Conservation (phyloP, 2,329 filamentous ascomycete genomes). For the Beauveria varroae region DNA sequence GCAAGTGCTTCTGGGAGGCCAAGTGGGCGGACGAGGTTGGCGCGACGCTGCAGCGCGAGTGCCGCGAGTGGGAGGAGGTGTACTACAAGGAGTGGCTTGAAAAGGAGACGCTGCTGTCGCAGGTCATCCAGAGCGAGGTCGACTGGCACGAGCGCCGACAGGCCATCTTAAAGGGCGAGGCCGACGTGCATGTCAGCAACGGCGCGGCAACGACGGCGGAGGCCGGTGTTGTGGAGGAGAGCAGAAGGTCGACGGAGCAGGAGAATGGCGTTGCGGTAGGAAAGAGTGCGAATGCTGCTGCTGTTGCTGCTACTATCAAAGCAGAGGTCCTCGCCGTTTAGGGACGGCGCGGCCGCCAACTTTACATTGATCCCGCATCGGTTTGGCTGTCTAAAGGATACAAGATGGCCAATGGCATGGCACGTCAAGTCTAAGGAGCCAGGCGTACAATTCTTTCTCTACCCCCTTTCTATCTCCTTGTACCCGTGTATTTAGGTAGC, state of each 20-base stretch:
- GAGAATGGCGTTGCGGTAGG: background rate
- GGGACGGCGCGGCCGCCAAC: background rate
- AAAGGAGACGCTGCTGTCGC: slow-evolving; percentile 72
- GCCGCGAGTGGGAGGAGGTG: slow-evolving; percentile 56
- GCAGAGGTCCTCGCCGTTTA: background rate
- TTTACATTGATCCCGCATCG: background rate
- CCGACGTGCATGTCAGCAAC: slow-evolving; percentile 31
- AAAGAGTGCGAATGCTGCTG: background rate
- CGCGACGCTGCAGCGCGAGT: slow-evolving; percentile 56
- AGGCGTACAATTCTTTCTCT: too few species aligned
- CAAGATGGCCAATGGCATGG: background rate
- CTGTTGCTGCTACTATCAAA: too few species aligned
- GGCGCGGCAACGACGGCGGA: background rate
- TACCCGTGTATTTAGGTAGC: too few species aligned
- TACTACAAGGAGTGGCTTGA: slow-evolving; percentile 69
- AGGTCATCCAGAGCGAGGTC: slow-evolving; percentile 59
- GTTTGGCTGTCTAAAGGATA: background rate
- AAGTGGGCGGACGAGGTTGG: slow-evolving; percentile 65
- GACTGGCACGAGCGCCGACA: slow-evolving; percentile 55
- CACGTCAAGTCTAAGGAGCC: background rate
- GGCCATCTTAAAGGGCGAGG: slow-evolving; percentile 43
- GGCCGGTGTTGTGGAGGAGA: background rate
- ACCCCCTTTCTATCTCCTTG: too few species aligned
- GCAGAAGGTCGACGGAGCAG: background rate
- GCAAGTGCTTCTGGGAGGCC: slow-evolving; percentile 62